Percentiles rank a stretch among this genome's conserved stretches.
These are phyloP conservation scores for Candida xiaguanensis DNA, from an alignment of 805 yeast genomes.

Conservation along the genomic window DNA sequence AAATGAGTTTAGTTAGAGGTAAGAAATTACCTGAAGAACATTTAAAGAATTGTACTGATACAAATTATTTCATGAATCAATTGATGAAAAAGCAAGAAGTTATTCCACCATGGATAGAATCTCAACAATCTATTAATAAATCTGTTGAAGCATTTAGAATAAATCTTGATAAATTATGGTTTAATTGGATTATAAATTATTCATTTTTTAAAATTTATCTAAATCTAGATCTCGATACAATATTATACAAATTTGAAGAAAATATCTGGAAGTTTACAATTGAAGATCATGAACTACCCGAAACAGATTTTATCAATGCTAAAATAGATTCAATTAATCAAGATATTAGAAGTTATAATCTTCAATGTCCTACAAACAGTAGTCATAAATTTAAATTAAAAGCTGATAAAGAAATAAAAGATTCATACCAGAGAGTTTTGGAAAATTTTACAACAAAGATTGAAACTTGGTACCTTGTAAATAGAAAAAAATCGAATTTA, in stretches of 20 bases:
- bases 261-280: slow-evolving; percentile 3
- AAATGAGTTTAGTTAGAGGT: slow-evolving; percentile 51
- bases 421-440: slow-evolving; percentile 14
- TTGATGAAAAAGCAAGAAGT: slow-evolving; percentile 74
- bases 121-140: slow-evolving; percentile 62
- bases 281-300: slow-evolving; percentile 1
- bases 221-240: slow-evolving; percentile 4
- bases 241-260: slow-evolving; percentile 6
- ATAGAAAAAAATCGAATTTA: slow-evolving; percentile 6
- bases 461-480: slow-evolving; percentile 15
- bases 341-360: slow-evolving; percentile 30
- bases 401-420: slow-evolving; percentile 22
- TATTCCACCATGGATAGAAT: slow-evolving; percentile 88
- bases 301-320: slow-evolving; percentile 18
- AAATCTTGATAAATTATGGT: slow-evolving; percentile 41
- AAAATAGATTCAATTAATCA: slow-evolving; percentile 21
- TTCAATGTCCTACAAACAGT: slow-evolving; percentile 35
- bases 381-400: slow-evolving; percentile 37
- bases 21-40: slow-evolving; percentile 50
- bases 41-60: slow-evolving; percentile 61
- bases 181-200: slow-evolving; percentile 14
- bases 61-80: slow-evolving; percentile 70
- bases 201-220: slow-evolving; percentile 6
- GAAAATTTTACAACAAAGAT: slow-evolving; percentile 12
- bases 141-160: slow-evolving; percentile 47